Base-by-base conservation (phyloP, 345 rosid species). In the Carallia pectinifolia region DNA sequence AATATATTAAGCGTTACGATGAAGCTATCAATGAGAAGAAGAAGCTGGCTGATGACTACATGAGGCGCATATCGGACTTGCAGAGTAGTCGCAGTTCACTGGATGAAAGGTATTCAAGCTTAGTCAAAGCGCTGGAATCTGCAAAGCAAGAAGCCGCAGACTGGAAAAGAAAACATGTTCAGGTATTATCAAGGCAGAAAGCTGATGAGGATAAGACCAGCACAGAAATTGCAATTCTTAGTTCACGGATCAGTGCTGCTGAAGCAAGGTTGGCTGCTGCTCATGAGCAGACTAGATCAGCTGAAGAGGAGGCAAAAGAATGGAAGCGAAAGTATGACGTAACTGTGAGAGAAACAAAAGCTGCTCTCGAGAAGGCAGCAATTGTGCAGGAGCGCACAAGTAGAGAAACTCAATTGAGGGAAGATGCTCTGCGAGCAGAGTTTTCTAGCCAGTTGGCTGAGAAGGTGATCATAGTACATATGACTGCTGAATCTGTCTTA, bases 221-320 rank as follows among this genome's bases (percentile, higher is more conserved):
- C 81, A 88, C 98, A 23, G 98, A 96, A 79, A 83, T 90, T 74
- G 89, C 85, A 52, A 80, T 83, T 71, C 91, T 96, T 67, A 89
- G 81, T 82, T 88, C 98, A 10, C 76, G 98, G 38, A 89, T 85
- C 70, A 87, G 91, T 77, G 93, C 98, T 67, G 85, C 99, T 63
- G 99, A 96, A 76, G 98, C 98, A 65, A 90, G 98, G 79, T 77
- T 96, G 65, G 94, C 91, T 84, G 99, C 99, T 77, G 93, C 97
- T 58, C 85, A 79, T 82, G 99, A 96, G 76, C 96, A 90, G 71
- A 86, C 87, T 48, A 82, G 81, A 69, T 86, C 98, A 69, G 93
- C 97, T 70, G 91, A 90, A 82, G 98, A 89, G 77, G 98, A 90
- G 80, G 92, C 97, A 6, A 85, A 77, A 66, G 98, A 96, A 64